These are phyloP conservation scores for Fomitopsis palustris DNA, from an alignment of 1,284 basidiomycete genomes.

Conservation along the genomic window DNA sequence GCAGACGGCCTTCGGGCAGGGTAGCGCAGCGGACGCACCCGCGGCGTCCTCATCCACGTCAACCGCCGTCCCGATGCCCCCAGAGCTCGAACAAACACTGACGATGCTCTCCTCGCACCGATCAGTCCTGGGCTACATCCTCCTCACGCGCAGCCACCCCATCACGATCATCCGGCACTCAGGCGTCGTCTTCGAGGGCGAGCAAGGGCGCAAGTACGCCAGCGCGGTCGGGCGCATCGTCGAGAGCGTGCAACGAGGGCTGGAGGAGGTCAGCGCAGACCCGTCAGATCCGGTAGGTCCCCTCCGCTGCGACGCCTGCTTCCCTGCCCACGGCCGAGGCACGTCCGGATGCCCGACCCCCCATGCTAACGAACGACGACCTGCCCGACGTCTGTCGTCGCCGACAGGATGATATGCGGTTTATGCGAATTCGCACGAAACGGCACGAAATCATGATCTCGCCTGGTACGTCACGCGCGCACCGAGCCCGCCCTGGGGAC, in stretches of 20 bases:
- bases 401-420: slow-evolving; percentile 77
- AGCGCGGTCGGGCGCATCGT: slow-evolving; percentile 76
- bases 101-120: slow-evolving; percentile 75
- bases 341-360: background rate
- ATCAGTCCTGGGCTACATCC: slow-evolving; percentile 84
- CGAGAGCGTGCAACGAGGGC: slow-evolving; percentile 66
- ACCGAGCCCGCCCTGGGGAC: background rate
- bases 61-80: slow-evolving; percentile 43
- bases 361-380: background rate
- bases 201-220: slow-evolving; percentile 80
- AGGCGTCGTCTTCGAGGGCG: slow-evolving; percentile 85
- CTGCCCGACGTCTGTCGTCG: background rate
- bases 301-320: background rate
- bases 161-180: slow-evolving; percentile 77
- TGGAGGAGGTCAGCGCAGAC: slow-evolving; percentile 66
- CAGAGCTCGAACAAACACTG: slow-evolving; percentile 77
- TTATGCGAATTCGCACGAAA: slow-evolving; percentile 88
- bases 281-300: slow-evolving; percentile 49
- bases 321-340: background rate
- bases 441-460: slow-evolving; percentile 94
- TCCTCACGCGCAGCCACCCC: slow-evolving; percentile 67
- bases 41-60: slow-evolving; percentile 5
- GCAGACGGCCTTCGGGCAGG: background rate
- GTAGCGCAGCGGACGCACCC: background rate
- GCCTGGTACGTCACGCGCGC: slow-evolving; percentile 58